Evolutionary conservation across 441 rosid species (phyloP), one percentile per base, ranked within the genome.

Genomic region (Capsella rubella): DNA sequence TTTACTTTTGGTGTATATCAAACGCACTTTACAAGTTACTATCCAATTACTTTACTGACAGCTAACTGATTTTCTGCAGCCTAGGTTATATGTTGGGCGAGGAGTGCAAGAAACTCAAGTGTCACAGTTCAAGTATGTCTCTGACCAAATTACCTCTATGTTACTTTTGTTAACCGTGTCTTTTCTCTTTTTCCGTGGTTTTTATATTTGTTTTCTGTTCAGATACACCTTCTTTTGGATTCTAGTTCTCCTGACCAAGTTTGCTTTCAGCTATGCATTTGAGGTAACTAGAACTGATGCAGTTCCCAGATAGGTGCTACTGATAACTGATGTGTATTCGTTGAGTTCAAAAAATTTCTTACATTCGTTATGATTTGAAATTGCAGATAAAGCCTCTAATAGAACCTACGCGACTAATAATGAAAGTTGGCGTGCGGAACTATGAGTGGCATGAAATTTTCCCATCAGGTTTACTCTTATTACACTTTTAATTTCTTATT

Each of bases 41-140:
- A 57, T 64, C 56, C 28, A 16, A 32, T 57, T 72, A 62, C 61
- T 58, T 42, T 67, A 64, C 35, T 72, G 70, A 62, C 56, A 12
- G 32, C 42, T 58, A 56, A 73, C 54, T 79, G 52, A 64, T 58
- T 43, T 80, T 47, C 13, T 85, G 87, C 80, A 95, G 99, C 90
- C 98, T 79, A 85, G 95, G 80, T 82, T 87, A 84, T 95, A 81
- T 67, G 79, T 93, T 67, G 99, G 99, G 68, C 87, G 95, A 64
- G 99, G 99, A 77, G 85, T 95, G 97, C 99, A 95, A 80, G 99
- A 95, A 86, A 90, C 93, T 62, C 98, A 93, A 82, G 68, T 95
- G 72, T 91, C 98, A 21, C 86, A 85, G 68, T 82, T 93, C 89
- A 95, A 93, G 99, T 95, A 95, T 69, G 76, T 45, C 69, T 32